A percentile compares a stretch with the other conserved stretches of the same genome.
phyloP scores from a whole-genome alignment of 768 basidiomycete genomes.

The Dentipellis sp. region DNA sequence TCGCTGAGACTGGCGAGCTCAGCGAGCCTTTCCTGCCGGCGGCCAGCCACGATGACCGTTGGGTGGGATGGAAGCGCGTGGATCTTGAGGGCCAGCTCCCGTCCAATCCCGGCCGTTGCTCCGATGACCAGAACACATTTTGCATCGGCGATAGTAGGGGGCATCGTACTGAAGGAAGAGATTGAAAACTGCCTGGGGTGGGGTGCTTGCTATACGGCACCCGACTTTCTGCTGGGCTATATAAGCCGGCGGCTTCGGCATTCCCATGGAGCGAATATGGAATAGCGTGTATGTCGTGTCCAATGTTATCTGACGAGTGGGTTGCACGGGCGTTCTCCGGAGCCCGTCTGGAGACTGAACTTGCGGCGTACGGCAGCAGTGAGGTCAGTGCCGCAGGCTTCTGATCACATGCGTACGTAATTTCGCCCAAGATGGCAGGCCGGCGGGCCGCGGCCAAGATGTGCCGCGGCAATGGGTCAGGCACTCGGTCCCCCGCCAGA shows the following conservation, averaged over 20 bases:
- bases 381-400: too few species aligned
- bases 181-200: background rate
- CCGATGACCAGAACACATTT: conserved; percentile 47
- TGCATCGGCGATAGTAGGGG: conserved; percentile 31
- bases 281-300: background rate
- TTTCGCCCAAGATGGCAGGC: background rate
- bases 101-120: conserved; percentile 52
- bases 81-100: conserved; percentile 42
- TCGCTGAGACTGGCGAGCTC: conserved; percentile 28
- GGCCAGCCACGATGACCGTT: conserved; percentile 40
- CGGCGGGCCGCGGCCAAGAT: background rate
- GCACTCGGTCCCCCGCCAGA: too few species aligned
- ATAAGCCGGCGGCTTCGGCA: background rate
- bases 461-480: background rate
- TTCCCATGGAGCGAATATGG: background rate
- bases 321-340: too few species aligned
- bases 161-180: conserved; percentile 11
- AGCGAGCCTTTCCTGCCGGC: conserved; percentile 44
- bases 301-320: too few species aligned
- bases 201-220: background rate
- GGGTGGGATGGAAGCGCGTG: conserved; percentile 38
- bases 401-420: background rate
- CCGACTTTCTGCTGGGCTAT: background rate
- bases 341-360: too few species aligned
- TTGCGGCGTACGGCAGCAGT: too few species aligned